phyloP scores from a whole-genome alignment of 768 basidiomycete genomes.

The Artomyces pyxidatus region DNA sequence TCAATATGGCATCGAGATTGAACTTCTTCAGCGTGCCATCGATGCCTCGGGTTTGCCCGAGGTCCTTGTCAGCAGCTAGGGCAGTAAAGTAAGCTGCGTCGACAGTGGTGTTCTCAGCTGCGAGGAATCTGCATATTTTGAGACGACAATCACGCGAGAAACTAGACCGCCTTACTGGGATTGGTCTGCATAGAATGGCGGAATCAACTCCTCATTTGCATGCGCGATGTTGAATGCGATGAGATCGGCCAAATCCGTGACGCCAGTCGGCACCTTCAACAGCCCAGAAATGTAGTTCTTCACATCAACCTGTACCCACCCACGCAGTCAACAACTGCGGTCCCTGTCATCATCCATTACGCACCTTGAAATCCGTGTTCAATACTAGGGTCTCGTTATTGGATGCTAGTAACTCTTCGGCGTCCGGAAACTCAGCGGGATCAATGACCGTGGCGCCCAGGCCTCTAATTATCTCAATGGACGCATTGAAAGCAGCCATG shows the following conservation, averaged over 20 bases:
- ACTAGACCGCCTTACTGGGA: slow-evolving; percentile 21
- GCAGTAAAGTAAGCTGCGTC: slow-evolving; percentile 25
- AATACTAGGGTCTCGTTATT: slow-evolving; percentile 47
- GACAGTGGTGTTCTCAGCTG: slow-evolving; percentile 19
- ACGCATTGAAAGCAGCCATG: slow-evolving; percentile 31
- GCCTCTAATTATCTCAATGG: slow-evolving; percentile 27
- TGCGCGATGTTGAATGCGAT: slow-evolving; percentile 53
- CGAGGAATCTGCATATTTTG: slow-evolving; percentile 18
- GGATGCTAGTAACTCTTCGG: slow-evolving; percentile 36
- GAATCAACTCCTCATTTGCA: slow-evolving; percentile 37
- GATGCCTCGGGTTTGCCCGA: slow-evolving; percentile 27
- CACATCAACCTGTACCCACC: slow-evolving; percentile 38
- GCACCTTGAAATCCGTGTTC: slow-evolving; percentile 51
- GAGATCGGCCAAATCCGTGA: slow-evolving; percentile 47
- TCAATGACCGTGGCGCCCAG: slow-evolving; percentile 50
- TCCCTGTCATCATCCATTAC: not conserved
- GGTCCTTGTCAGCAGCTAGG: slow-evolving; percentile 23
- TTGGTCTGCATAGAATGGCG: slow-evolving; percentile 29
- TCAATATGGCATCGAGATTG: slow-evolving; percentile 26
- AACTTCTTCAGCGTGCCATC: slow-evolving; percentile 24
- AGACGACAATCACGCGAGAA: too few species aligned
- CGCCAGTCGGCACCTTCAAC: slow-evolving; percentile 46
- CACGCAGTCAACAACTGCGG: not conserved
- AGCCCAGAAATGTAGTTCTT: slow-evolving; percentile 40
- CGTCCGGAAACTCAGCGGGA: slow-evolving; percentile 53